These are phyloP conservation scores for Aspergillus sp. DNA, from an alignment of 2,329 filamentous ascomycete genomes.

Conservation along the genomic window DNA sequence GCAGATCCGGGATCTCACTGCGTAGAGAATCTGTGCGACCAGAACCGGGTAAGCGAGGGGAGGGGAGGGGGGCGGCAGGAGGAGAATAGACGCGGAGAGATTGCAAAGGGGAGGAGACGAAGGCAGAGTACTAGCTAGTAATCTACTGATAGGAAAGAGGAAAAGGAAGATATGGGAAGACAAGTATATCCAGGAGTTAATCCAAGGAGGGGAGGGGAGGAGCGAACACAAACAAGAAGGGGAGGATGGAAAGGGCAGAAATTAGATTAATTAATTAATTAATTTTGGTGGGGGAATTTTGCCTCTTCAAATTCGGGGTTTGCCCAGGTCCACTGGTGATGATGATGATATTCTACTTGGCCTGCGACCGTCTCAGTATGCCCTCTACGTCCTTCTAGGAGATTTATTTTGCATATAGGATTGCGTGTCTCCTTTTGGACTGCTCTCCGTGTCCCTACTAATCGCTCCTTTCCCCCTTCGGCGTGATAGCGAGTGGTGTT, in stretches of 20 bases:
- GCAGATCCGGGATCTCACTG: background rate
- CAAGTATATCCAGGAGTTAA: constrained; percentile 3
- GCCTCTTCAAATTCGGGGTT: background rate
- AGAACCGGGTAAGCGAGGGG: background rate
- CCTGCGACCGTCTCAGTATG: too few species aligned
- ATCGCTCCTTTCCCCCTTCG: too few species aligned
- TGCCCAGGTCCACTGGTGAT: background rate
- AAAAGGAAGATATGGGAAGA: background rate
- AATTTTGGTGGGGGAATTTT: background rate
- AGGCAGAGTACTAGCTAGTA: background rate
- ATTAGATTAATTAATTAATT: background rate
- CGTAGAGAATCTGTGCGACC: background rate
- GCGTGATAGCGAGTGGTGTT: too few species aligned
- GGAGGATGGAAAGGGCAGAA: constrained; percentile 1
- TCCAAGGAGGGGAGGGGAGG: constrained; percentile 4
- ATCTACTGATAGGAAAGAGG: background rate
- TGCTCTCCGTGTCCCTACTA: too few species aligned
- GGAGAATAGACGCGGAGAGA: background rate
- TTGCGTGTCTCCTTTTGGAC: too few species aligned
- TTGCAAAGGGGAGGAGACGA: background rate
- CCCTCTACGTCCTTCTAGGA: background rate
- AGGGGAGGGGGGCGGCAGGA: background rate
- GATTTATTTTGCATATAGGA: background rate
- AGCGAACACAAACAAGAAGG: background rate
- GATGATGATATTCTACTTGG: background rate